A percentile compares a stretch with the other conserved stretches of the same genome.
phyloP scores from a whole-genome alignment of 768 basidiomycete genomes.

The Pulveroboletus sp. region DNA sequence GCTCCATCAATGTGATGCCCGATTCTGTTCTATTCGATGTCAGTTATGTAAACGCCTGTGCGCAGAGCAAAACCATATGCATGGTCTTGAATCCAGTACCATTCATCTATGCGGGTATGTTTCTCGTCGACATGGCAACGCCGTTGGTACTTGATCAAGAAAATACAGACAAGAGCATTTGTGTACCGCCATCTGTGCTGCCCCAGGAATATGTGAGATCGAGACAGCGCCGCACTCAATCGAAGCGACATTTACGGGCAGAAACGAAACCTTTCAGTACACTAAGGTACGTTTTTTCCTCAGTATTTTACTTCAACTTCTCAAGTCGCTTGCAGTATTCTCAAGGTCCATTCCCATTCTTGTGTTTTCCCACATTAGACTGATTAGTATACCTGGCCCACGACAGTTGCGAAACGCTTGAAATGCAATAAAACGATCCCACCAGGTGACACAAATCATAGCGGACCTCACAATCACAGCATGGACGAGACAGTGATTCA shows the following conservation, averaged over 20 bases:
- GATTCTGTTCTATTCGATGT: slow-evolving; percentile 53
- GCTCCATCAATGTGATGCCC: slow-evolving; percentile 48
- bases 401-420: slow-evolving; percentile 48
- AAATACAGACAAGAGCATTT: slow-evolving; percentile 48
- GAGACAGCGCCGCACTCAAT: slow-evolving; percentile 57
- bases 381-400: neutral
- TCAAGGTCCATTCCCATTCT: slow-evolving; percentile 38
- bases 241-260: slow-evolving; percentile 59
- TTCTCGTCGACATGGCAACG: neutral
- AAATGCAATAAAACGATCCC: slow-evolving; percentile 50
- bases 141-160: neutral
- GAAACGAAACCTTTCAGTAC: slow-evolving; percentile 60
- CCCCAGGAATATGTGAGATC: slow-evolving; percentile 54
- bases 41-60: slow-evolving; percentile 57
- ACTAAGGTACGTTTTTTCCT: slow-evolving; percentile 42
- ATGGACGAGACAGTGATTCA: slow-evolving; percentile 45
- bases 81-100: slow-evolving; percentile 39
- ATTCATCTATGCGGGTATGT: slow-evolving; percentile 59
- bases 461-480: slow-evolving; percentile 49
- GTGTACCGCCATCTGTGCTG: slow-evolving; percentile 42
- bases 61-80: slow-evolving; percentile 46
- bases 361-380: neutral
- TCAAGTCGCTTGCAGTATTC: slow-evolving; percentile 39
- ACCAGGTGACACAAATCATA: slow-evolving; percentile 39
- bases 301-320: neutral